Conservation (phyloP, 139 green algal genomes). For the Pleodorina starrii region DNA sequence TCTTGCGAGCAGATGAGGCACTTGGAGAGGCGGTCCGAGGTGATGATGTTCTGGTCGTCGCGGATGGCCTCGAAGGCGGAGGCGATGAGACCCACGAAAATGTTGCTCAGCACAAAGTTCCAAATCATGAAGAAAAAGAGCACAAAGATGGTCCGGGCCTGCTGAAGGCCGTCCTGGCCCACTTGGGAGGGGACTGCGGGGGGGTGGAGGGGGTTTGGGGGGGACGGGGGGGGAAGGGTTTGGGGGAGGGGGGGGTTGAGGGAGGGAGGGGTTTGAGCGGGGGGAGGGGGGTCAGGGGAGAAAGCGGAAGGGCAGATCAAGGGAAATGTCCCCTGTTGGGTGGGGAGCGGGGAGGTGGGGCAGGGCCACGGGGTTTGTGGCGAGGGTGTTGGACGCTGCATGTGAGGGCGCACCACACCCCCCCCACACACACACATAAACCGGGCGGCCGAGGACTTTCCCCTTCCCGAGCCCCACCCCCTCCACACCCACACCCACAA, state of each 20-base stretch:
- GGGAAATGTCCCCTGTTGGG: neutral
- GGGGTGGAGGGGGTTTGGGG: neutral
- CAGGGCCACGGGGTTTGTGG: too few relatives aligned
- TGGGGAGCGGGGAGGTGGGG: neutral
- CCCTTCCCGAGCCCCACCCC: neutral
- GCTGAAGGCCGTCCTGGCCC: constrained; percentile 6
- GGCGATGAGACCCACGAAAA: constrained; percentile 62
- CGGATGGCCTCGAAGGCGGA: constrained; percentile 65
- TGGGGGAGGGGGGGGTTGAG: neutral
- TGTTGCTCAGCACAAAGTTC: constrained; percentile 63
- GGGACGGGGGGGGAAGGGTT: neutral
- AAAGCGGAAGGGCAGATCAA: neutral
- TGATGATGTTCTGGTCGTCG: constrained; percentile 55
- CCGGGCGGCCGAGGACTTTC: too few relatives aligned
- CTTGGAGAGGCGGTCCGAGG: constrained; percentile 51
- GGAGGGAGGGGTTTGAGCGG: neutral
- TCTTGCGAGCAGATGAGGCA: constrained; percentile 56
- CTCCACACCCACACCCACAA: neutral
- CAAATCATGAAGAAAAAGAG: constrained; percentile 64
- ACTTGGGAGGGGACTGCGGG: constrained; percentile 33
- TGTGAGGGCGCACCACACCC: neutral
- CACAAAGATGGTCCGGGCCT: constrained; percentile 58
- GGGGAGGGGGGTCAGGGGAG: neutral
- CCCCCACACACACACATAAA: too few relatives aligned
- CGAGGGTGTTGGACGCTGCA: neutral